Percentiles rank a stretch among this genome's conserved stretches.
Conservation (phyloP, 106 monocot genomes). For the Vanilla planifolia region DNA sequence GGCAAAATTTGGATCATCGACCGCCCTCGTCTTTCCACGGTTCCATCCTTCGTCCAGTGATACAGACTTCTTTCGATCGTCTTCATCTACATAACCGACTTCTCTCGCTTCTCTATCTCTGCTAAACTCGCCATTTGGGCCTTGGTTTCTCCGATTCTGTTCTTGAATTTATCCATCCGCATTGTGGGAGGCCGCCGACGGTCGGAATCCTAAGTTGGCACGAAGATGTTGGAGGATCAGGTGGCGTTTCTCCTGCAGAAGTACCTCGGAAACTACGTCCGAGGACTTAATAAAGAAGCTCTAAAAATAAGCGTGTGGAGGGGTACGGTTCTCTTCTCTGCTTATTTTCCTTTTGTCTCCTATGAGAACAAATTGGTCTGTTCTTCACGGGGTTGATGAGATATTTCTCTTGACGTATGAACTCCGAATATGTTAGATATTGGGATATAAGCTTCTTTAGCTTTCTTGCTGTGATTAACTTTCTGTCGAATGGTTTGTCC, state of each 20-base stretch:
- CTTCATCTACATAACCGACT: no score
- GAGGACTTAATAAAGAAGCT: constrained; percentile 93
- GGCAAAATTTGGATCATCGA: no score
- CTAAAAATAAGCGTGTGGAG: constrained; percentile 98
- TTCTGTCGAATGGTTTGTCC: not conserved
- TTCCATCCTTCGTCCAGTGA: no score
- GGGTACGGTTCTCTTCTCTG: constrained; percentile 27
- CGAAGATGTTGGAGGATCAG: constrained; percentile 94
- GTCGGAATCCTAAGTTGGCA: not conserved
- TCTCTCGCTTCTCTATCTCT: no score
- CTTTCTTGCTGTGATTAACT: not conserved
- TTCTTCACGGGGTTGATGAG: not conserved
- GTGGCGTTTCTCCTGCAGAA: constrained; percentile 89
- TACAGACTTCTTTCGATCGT: no score
- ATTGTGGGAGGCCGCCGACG: not conserved
- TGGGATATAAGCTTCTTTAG: not conserved
- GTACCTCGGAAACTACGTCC: constrained; percentile 94
- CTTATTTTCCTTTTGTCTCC: not conserved
- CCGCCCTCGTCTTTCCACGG: no score
- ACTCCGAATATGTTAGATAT: not conserved
- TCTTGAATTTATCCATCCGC: not conserved
- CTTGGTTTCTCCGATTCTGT: no score
- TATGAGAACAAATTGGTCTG: not conserved
- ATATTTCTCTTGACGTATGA: not conserved
- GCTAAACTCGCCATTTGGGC: no score